A percentile compares a stretch with the other conserved stretches of the same genome.
phyloP scores from a whole-genome alignment of 441 rosid species.

The Geranium incanum region DNA sequence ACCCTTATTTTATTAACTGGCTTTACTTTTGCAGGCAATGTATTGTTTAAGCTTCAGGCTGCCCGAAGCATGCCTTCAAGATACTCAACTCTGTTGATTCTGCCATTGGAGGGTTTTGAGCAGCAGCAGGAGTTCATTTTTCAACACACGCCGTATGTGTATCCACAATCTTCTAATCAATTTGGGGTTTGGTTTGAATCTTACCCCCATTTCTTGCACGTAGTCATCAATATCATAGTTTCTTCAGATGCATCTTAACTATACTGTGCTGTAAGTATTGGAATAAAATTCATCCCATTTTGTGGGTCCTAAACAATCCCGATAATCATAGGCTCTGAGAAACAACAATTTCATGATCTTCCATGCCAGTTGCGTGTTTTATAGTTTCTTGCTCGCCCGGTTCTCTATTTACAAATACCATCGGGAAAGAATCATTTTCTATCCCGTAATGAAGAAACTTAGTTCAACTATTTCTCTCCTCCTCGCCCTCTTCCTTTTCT shows the following conservation, averaged over 20 bases:
- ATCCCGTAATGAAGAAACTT: not conserved
- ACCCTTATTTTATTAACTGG: constrained; percentile 6
- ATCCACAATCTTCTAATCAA: too few relatives aligned
- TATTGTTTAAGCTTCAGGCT: constrained; percentile 84
- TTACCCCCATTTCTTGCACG: not conserved
- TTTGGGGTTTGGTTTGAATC: too few relatives aligned
- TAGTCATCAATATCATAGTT: not conserved
- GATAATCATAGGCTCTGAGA: not conserved
- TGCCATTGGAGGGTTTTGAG: not conserved
- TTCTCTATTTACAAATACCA: not conserved
- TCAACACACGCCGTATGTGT: not conserved
- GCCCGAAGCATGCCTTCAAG: constrained; percentile 58
- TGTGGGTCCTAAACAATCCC: not conserved
- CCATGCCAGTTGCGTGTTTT: not conserved
- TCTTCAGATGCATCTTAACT: not conserved
- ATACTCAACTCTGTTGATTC: not conserved
- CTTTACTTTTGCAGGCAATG: constrained; percentile 59
- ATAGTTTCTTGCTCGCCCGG: not conserved
- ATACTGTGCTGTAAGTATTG: not conserved
- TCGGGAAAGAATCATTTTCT: not conserved
- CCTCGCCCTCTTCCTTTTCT: not conserved
- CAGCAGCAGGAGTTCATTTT: not conserved
- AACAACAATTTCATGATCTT: not conserved
- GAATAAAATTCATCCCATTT: not conserved
- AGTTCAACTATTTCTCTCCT: not conserved